Conservation (phyloP, 176 grass and related monocot species). For the maize (Zea mays) region Zm-B73-REFERENCE-NAM-5.0 NC_050099.1:162954001-162954500, state of each 20-base stretch:
- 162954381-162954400: conserved; percentile 1
- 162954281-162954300: conserved; percentile 87
- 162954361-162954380: neutral
- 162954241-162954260: neutral
- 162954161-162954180: neutral
- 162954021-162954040: conserved; percentile 92
- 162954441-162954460: conserved; percentile 68
- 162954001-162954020: conserved; percentile 3
- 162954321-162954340: conserved; percentile 86
- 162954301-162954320: conserved; percentile 77
- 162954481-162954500: conserved; percentile 90
- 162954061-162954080: conserved; percentile 83
- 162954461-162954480: conserved; percentile 89
- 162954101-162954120: conserved; percentile 61
- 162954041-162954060: conserved; percentile 75
- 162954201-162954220: neutral
- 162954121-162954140: conserved; percentile 20
- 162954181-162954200: neutral
- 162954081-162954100: conserved; percentile 68
- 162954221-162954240: neutral
- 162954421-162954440: conserved; percentile 65
- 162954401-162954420: conserved; percentile 6
- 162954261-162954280: conserved; percentile 16
- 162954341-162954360: conserved; percentile 7
- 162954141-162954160: conserved; percentile 18